Evolutionary conservation across 805 yeast genomes (phyloP).

Genomic region (Monosporozyma servazzii): DNA sequence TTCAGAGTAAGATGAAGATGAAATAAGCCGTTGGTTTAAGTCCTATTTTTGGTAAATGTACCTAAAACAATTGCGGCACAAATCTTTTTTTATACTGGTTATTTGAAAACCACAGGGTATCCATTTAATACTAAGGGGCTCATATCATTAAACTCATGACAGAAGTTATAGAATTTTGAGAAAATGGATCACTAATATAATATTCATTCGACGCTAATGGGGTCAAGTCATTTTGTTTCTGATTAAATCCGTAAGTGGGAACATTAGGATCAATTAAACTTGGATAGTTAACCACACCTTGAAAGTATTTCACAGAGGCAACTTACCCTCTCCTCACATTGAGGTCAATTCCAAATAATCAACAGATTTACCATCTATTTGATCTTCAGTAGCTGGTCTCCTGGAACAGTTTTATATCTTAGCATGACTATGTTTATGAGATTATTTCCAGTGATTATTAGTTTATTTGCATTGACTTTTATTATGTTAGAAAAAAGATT

Average conservation of each 20-base stretch:
- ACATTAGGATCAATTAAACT: conserved; percentile 24
- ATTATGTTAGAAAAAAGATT: not conserved
- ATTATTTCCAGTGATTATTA: not conserved
- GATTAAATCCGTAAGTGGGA: conserved; percentile 20
- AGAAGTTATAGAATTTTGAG: too few species aligned
- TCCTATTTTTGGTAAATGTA: not conserved
- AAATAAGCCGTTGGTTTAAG: not conserved
- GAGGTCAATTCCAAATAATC: not conserved
- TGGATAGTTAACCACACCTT: conserved; percentile 18
- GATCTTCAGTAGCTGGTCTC: conserved; percentile 7
- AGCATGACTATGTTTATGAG: not conserved
- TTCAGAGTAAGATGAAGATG: not conserved
- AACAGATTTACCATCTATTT: conserved; percentile 1
- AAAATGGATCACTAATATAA: not conserved
- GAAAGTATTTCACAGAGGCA: conserved; percentile 11
- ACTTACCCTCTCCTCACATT: not conserved
- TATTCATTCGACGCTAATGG: not conserved
- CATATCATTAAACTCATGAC: too few species aligned
- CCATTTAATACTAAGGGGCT: too few species aligned
- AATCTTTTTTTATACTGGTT: not conserved
- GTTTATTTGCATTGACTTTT: not conserved
- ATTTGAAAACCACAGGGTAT: too few species aligned
- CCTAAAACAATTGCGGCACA: not conserved
- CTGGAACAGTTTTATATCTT: conserved; percentile 3
- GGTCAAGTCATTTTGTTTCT: not conserved